A percentile compares a stretch with the other conserved stretches of the same genome.
phyloP scores from a whole-genome alignment of 2,329 filamentous ascomycete genomes.

The Xylariales sp. region DNA sequence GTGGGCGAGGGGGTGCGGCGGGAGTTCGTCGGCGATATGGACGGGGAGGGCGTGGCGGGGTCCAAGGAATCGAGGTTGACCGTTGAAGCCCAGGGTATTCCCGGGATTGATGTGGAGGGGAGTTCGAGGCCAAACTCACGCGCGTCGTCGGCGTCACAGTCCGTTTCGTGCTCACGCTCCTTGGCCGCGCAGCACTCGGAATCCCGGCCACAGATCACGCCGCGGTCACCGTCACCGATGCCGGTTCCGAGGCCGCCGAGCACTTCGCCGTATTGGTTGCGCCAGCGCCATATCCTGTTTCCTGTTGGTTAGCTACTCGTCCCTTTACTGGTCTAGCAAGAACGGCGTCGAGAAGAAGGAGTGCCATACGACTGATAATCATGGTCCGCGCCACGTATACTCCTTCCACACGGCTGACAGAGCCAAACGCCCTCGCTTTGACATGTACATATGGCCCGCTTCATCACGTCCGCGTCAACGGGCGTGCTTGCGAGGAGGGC shows the following conservation, averaged over 20 bases:
- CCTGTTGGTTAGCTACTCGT: conserved; percentile 9
- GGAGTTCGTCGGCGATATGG: conserved; percentile 13
- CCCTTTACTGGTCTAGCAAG: too few relatives aligned
- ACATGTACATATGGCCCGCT: conserved; percentile 50
- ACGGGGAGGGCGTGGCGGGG: conserved; percentile 17
- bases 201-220: conserved; percentile 81
- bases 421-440: conserved; percentile 66
- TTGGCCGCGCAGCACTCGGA: conserved; percentile 69
- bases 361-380: conserved; percentile 51
- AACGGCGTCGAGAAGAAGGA: neutral
- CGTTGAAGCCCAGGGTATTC: conserved; percentile 9
- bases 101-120: conserved; percentile 15
- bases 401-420: conserved; percentile 76
- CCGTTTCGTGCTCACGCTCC: conserved; percentile 77
- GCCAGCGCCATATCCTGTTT: conserved; percentile 78
- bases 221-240: conserved; percentile 82
- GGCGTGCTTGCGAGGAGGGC: conserved; percentile 39
- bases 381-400: conserved; percentile 55
- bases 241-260: conserved; percentile 79
- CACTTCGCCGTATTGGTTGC: conserved; percentile 75
- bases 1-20: conserved; percentile 24
- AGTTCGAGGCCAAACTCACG: conserved; percentile 32
- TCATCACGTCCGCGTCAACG: conserved; percentile 51
- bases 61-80: too few relatives aligned
- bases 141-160: conserved; percentile 76